Conservation (phyloP, 257 asterid genomes). For the Solanum gandarillasii region DNA sequence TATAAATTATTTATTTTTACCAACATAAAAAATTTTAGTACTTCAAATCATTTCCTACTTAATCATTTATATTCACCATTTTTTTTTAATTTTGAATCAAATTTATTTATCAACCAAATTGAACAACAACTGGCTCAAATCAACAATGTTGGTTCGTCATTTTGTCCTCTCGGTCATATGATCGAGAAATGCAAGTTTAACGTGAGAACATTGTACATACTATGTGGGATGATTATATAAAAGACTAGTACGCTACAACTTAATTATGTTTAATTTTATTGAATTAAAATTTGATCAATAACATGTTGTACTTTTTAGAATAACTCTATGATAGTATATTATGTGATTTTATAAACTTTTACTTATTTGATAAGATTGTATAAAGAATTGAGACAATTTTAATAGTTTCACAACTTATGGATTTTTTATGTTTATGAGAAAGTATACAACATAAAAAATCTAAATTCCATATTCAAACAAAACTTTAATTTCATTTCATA, state of each 20-base stretch:
- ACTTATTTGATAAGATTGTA: background rate
- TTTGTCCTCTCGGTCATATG: background rate
- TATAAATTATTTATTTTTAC: no score
- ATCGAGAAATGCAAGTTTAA: background rate
- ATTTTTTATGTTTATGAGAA: no score
- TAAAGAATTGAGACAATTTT: no score
- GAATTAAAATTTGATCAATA: background rate
- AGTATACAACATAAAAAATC: no score
- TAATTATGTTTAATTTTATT: no score
- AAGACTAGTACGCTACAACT: no score
- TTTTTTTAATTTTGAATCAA: background rate
- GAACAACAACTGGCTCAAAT: background rate
- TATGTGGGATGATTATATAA: no score
- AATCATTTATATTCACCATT: background rate
- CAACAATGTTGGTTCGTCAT: background rate
- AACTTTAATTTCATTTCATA: no score
- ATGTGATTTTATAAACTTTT: background rate
- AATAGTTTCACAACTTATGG: background rate
- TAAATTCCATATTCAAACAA: background rate
- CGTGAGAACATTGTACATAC: background rate
- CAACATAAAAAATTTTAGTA: no score
- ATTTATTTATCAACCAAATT: background rate
- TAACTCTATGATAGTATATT: background rate
- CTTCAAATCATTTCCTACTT: background rate
- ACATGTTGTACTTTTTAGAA: no score